phyloP scores from a whole-genome alignment of 768 basidiomycete species.

The Termitomyces sp. region DNA sequence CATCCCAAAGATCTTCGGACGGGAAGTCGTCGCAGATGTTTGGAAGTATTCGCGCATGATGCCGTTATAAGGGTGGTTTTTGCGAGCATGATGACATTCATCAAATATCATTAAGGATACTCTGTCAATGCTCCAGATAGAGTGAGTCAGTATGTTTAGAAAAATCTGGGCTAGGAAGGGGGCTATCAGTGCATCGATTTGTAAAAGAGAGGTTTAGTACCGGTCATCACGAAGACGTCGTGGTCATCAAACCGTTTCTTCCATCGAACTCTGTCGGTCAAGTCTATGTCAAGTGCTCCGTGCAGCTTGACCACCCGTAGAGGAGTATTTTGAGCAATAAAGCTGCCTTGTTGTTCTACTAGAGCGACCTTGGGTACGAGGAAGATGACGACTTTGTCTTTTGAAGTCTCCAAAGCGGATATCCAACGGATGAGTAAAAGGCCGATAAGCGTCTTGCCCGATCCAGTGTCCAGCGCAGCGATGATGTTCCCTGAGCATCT shows the following conservation, averaged over 20 bases:
- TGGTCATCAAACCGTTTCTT: conserved; percentile 49
- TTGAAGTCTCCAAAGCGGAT: conserved; percentile 40
- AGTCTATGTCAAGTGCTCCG: conserved; percentile 67
- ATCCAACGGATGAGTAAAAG: conserved; percentile 77
- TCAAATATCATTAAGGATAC: conserved; percentile 74
- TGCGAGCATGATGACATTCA: conserved; percentile 75
- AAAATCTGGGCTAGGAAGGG: conserved; percentile 77
- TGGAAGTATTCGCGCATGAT: conserved; percentile 68
- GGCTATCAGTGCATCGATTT: neutral
- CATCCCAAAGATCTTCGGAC: conserved; percentile 92
- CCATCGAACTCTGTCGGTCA: conserved; percentile 66
- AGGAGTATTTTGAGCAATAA: conserved; percentile 58
- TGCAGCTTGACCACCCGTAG: conserved; percentile 64
- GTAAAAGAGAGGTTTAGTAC: conserved; percentile 28
- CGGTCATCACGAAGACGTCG: conserved; percentile 85
- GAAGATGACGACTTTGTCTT: conserved; percentile 66
- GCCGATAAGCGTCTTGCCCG: conserved; percentile 75
- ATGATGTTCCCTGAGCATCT: conserved; percentile 52
- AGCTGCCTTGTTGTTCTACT: conserved; percentile 76
- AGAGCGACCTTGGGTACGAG: conserved; percentile 83
- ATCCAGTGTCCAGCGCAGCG: conserved; percentile 71
- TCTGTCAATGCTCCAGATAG: conserved; percentile 68
- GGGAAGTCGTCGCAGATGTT: conserved; percentile 31
- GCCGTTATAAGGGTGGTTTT: conserved; percentile 72
- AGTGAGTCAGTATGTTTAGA: conserved; percentile 74